Base-by-base conservation (phyloP, 768 basidiomycete species). In the Boletus pseudopeckii region DNA sequence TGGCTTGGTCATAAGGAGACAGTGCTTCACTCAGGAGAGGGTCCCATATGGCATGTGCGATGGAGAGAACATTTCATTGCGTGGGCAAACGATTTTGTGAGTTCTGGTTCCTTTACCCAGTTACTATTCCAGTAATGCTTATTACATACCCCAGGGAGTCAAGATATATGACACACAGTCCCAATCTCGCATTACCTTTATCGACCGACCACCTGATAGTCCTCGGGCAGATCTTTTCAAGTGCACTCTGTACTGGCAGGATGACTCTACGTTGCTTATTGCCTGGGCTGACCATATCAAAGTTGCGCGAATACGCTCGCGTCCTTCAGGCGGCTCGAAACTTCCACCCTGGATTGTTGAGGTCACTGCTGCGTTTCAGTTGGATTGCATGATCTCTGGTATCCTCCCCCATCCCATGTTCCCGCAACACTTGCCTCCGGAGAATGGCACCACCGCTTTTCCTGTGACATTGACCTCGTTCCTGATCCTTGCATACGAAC, bases 1-100 rank as follows among this genome's bases (percentile, higher is more conserved):
- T 98, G 97, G 95, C 72, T 98, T 1, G 94, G 96, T 0, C 90
- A 97, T 63, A 97, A 91, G 64, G 94, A 96, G 68, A 90, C 86
- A 0, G 70, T 86, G 7, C 68, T 97, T 18, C 87, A 93, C 64
- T 77, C 75, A 5, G 90, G 88, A 5, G 97, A 98, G 72, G 97
- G 96, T 11, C 92, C 97, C 0, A 91, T 99, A 48, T 98, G 94
- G 93, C 84, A 86, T 48, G 83, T 86, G 10, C 80, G 87, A 53
- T 98, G 97, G 97, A 77, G 84, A 63, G 86, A 85, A 1, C 80
- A 80, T 45, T 75, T 97, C 30, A 92, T 98, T 59, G 94, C 93
- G 0, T 99, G 97, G 97, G 92, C 95, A 4, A 97, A 94, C 60
- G 97, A 99, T 67, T 61, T 84, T 40, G 92, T 93, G 57, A 64